Base-by-base conservation (phyloP, 2,329 filamentous ascomycete species). In the Paecilomyces dactylethromorphus region DNA sequence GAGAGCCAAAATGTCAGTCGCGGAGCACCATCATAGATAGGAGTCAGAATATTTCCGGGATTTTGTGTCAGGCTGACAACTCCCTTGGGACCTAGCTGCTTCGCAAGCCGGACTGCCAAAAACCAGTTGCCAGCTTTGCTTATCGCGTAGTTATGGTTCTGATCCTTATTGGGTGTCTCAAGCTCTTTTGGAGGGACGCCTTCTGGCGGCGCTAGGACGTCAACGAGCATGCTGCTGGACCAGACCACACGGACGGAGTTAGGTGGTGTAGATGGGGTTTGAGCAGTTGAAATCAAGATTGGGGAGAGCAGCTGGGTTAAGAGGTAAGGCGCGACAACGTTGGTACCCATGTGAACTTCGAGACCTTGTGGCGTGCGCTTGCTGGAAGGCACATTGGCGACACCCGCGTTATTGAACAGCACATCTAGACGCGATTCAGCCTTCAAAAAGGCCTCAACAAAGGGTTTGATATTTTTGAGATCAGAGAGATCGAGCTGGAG, bases 401-500 rank as follows among this genome's bases (percentile, higher is more conserved):
- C 65, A 52, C 72, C 75, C 60, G 76, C 75, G 8, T 78, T 76
- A 62, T 78, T 78, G 68, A 69, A 76, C 0, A 82, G 68, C 5
- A 81, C 72, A 54, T 81, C 72, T 1, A 81, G 72, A 1, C 69
- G 65, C 7, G 66, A 63, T 60, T 81, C 78, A 8, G 71, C 68
- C 0, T 61, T 56, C 0, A 70, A 58, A 55, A 81, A 81, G 2
- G 59, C 61, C 8, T 71, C 64, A 0, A 72, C 78, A 0, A 74
- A 69, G 0, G 71, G 56, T 57, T 73, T 76, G 62, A 80, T 76
- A 1, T 69, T 75, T 0, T 66, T 59, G 11, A 82, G 67, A 62
- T 81, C 75, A 56, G 73, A 67, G 1, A 82, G 73, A 52, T 80
- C 75, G 5, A 75, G 61, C 6, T 66, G 64, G n/a, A 79, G 67